These are phyloP conservation scores for Centella asiatica DNA, from an alignment of 129 eudicot species.

Conservation along the genomic window DNA sequence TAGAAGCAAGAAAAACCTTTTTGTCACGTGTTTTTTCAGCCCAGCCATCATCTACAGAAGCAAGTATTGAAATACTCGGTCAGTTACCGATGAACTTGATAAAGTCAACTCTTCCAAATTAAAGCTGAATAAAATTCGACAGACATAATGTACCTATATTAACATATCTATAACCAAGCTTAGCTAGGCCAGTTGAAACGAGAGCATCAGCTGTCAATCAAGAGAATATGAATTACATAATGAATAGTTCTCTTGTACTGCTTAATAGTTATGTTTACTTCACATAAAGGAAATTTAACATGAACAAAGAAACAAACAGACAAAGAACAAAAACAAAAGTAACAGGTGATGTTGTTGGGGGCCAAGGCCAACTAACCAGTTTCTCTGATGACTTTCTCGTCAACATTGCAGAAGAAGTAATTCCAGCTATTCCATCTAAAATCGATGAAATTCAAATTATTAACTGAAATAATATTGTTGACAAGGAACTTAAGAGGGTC, in stretches of 20 bases:
- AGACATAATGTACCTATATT: constrained; percentile 52
- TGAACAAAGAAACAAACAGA: background rate
- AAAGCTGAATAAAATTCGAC: background rate
- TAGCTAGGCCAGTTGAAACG: constrained; percentile 77
- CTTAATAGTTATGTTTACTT: background rate
- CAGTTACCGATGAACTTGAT: background rate
- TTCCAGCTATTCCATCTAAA: constrained; percentile 94
- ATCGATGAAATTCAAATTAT: no score
- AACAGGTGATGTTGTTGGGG: background rate
- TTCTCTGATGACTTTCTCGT: constrained; percentile 59
- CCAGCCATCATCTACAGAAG: constrained; percentile 82
- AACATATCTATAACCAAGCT: constrained; percentile 81
- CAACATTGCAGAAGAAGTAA: constrained; percentile 59
- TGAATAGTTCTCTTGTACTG: background rate
- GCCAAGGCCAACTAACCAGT: constrained; percentile 49
- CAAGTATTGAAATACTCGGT: background rate
- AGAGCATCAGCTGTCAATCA: constrained; percentile 73
- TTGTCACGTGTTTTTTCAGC: constrained; percentile 68
- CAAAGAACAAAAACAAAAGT: background rate
- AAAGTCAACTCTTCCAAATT: background rate
- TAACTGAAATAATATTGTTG: no score
- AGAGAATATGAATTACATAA: background rate
- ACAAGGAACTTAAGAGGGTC: no score
- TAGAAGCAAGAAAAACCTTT: constrained; percentile 27
- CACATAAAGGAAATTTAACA: no score